Percentiles rank a stretch among this genome's conserved stretches.
Conservation (phyloP, 2,329 filamentous ascomycete genomes). For the Xylaria sp. region DNA sequence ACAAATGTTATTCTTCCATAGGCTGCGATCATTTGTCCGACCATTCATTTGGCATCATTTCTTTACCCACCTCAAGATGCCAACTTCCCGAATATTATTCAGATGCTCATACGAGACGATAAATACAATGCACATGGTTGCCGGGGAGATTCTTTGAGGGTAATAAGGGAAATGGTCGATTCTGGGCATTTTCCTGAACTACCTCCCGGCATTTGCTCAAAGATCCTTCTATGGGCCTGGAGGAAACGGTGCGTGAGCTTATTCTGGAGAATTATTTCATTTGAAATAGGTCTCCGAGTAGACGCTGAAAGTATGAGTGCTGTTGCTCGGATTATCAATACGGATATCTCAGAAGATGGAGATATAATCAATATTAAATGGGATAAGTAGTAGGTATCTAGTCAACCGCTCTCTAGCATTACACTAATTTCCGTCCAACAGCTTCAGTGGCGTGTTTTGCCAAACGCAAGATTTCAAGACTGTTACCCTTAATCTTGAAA, state of each 20-base stretch:
- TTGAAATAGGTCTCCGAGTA: not conserved
- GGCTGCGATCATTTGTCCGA: constrained; percentile 7
- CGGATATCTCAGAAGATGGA: not conserved
- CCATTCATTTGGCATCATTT: not conserved
- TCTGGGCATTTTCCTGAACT: not conserved
- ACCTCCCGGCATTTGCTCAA: not conserved
- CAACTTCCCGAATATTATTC: not conserved
- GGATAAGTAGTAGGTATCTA: constrained; percentile 2
- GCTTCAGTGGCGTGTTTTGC: not conserved
- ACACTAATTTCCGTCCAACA: not conserved
- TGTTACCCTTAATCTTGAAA: not conserved
- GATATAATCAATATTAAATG: not conserved
- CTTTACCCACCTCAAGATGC: not conserved
- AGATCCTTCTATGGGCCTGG: not conserved
- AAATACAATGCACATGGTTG: too few relatives aligned
- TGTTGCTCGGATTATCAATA: constrained; percentile 1
- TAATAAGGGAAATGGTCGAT: not conserved
- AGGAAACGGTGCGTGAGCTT: not conserved
- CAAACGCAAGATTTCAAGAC: not conserved
- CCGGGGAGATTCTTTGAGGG: not conserved
- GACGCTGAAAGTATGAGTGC: not conserved
- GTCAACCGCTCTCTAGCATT: too few relatives aligned
- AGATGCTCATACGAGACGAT: not conserved
- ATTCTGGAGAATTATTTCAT: not conserved
- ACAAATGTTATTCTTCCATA: not conserved